These are phyloP conservation scores for Neonectria faginata DNA, from an alignment of 2,329 filamentous ascomycete species.

Conservation along the genomic window DNA sequence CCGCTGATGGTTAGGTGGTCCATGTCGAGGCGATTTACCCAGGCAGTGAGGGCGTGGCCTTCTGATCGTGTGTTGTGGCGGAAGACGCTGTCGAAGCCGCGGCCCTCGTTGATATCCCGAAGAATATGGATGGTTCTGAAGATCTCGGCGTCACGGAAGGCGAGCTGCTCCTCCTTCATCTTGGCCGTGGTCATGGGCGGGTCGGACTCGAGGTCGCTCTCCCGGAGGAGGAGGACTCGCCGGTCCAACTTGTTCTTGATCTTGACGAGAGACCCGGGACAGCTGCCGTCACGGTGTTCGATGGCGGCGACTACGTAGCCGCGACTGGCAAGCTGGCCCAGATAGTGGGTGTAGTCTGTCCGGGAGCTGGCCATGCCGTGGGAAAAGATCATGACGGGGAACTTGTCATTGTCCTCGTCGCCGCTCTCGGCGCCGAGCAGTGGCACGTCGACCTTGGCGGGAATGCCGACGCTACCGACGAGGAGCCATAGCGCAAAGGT, in stretches of 20 bases:
- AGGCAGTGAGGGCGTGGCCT: constrained; percentile 60
- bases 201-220: constrained; percentile 49
- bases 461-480: constrained; percentile 59
- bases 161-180: constrained; percentile 61
- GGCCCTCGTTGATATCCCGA: constrained; percentile 53
- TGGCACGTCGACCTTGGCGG: constrained; percentile 60
- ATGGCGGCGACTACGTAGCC: constrained; percentile 62
- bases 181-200: constrained; percentile 50
- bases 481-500: constrained; percentile 56
- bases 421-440: constrained; percentile 47
- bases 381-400: constrained; percentile 63
- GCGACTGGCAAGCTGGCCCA: constrained; percentile 62
- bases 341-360: constrained; percentile 64
- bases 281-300: constrained; percentile 65
- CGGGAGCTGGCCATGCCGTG: constrained; percentile 64
- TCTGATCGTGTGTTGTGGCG: constrained; percentile 60
- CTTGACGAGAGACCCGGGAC: constrained; percentile 58
- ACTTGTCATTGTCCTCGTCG: constrained; percentile 38
- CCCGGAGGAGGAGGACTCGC: constrained; percentile 51
- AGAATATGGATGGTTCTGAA: constrained; percentile 58
- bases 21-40: constrained; percentile 65
- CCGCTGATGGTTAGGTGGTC: constrained; percentile 68
- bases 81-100: constrained; percentile 51
- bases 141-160: constrained; percentile 64
- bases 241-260: constrained; percentile 46